A percentile compares a stretch with the other conserved stretches of the same genome.
phyloP scores from a whole-genome alignment of 139 green algal genomes.

The Volvox reticuliferus region DNA sequence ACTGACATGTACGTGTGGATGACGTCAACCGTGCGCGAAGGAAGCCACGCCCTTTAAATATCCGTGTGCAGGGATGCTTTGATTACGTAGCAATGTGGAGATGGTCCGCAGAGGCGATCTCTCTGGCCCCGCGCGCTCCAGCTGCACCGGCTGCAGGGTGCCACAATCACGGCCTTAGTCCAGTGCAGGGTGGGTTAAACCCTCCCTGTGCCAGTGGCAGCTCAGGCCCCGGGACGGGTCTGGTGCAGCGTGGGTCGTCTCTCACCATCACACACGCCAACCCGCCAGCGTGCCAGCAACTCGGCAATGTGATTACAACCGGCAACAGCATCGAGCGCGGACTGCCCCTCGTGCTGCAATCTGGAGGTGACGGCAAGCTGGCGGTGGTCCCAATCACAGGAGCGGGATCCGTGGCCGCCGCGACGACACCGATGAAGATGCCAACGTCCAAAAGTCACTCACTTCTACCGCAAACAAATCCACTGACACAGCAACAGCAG shows the following conservation, averaged over 20 bases:
- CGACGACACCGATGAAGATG: not conserved
- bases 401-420: not conserved
- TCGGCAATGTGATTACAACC: slow-evolving; percentile 30
- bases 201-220: not conserved
- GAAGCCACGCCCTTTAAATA: too few species aligned
- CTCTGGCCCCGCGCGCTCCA: not conserved
- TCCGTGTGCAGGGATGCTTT: not conserved
- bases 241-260: not conserved
- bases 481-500: too few species aligned
- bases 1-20: too few species aligned
- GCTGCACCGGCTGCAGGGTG: not conserved
- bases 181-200: too few species aligned
- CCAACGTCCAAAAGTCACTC: not conserved
- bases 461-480: too few species aligned
- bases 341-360: not conserved
- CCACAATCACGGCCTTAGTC: too few species aligned
- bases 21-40: too few species aligned
- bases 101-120: not conserved
- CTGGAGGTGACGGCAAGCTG: not conserved
- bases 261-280: not conserved
- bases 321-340: slow-evolving; percentile 44
- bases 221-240: not conserved
- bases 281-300: not conserved
- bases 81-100: slow-evolving; percentile 40
- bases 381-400: not conserved